phyloP scores from a whole-genome alignment of 208 protist species.

The Tritrichomonas musculus region DNA sequence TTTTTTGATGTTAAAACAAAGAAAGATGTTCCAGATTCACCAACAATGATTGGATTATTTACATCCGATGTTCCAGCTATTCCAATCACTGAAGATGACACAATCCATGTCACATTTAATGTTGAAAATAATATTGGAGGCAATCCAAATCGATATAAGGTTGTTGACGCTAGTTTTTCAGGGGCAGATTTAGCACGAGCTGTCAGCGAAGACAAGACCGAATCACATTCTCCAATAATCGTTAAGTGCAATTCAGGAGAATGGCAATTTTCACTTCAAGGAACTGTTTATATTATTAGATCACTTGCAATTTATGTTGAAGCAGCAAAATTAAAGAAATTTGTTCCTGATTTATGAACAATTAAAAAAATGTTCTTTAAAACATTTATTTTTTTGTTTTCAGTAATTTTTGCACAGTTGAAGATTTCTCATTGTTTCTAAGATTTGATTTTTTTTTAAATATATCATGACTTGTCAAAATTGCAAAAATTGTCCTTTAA shows the following conservation, averaged over 20 bases:
- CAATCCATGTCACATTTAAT: not conserved
- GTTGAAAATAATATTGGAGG: not conserved
- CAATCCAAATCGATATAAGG: not conserved
- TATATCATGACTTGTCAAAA: too few relatives aligned
- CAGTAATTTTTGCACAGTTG: too few relatives aligned
- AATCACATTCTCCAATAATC: not conserved
- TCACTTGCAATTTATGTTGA: not conserved
- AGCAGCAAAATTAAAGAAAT: not conserved
- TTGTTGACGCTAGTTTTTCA: not conserved
- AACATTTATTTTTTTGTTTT: too few relatives aligned
- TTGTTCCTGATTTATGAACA: not conserved
- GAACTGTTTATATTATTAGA: not conserved
- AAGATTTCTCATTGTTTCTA: too few relatives aligned
- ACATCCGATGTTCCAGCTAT: conserved; percentile 21
- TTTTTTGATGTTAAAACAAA: conserved; percentile 26
- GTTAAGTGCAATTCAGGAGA: not conserved
- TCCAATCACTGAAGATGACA: not conserved
- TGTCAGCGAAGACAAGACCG: not conserved
- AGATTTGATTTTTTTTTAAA: too few relatives aligned
- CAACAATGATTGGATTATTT: conserved; percentile 1
- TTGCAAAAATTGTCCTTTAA: too few relatives aligned
- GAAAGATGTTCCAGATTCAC: not conserved
- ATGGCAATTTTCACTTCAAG: not conserved
- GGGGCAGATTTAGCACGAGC: not conserved
- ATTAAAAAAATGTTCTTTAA: too few relatives aligned